Conservation (phyloP, 805 yeast genomes). For the Candida ortonii region DNA sequence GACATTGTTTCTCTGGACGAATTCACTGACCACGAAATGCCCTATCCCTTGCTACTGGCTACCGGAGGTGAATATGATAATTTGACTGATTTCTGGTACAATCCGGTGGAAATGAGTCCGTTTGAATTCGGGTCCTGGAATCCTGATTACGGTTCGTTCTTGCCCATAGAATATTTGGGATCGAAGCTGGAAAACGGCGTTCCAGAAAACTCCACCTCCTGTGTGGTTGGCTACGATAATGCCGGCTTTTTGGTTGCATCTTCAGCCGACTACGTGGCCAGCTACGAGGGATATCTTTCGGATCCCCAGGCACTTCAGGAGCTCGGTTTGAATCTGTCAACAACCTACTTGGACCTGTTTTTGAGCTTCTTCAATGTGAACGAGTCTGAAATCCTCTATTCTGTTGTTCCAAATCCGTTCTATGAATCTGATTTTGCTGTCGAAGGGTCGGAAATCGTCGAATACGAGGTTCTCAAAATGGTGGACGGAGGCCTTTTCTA, state of each 20-base stretch:
- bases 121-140: conserved; percentile 86
- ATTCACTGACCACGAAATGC: conserved; percentile 60
- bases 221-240: conserved; percentile 70
- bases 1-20: conserved; percentile 54
- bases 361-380: conserved; percentile 42
- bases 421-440: conserved; percentile 30
- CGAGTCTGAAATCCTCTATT: conserved; percentile 41
- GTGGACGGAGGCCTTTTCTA: conserved; percentile 35
- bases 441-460: conserved; percentile 26
- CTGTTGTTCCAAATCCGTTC: conserved; percentile 46
- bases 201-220: conserved; percentile 40
- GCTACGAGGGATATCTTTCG: conserved; percentile 10
- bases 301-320: conserved; percentile 11
- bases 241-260: conserved; percentile 76
- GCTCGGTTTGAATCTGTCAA: conserved; percentile 20
- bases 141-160: conserved; percentile 58
- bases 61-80: conserved; percentile 54
- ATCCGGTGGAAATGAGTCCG: conserved; percentile 59
- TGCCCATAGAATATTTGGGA: conserved; percentile 65
- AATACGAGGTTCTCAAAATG: conserved; percentile 17
- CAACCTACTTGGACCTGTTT: conserved; percentile 13
- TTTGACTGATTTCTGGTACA: conserved; percentile 53
- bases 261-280: conserved; percentile 63
- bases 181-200: conserved; percentile 55
- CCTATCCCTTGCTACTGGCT: conserved; percentile 62